phyloP scores from a whole-genome alignment of 75 land plant genomes.

The Cupressus sempervirens region DNA sequence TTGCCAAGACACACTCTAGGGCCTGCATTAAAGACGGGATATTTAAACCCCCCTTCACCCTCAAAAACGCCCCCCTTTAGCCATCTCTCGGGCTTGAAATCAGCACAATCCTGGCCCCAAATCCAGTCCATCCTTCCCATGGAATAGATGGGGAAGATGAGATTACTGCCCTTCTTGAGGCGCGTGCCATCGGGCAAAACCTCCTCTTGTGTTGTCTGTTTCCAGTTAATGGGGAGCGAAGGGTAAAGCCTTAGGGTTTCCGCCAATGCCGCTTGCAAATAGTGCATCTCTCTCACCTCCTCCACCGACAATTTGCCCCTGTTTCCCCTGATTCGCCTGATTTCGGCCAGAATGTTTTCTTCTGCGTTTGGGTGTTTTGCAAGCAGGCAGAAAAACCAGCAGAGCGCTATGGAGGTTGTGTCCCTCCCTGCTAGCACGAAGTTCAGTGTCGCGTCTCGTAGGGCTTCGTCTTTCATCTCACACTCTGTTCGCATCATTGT shows the following conservation, averaged over 20 bases:
- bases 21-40: conserved; percentile 72
- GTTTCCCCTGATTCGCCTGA: background rate
- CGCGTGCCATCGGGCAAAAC: conserved; percentile 61
- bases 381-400: conserved; percentile 40
- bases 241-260: conserved; percentile 6
- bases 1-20: conserved; percentile 79
- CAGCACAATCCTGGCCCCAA: conserved; percentile 73
- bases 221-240: background rate
- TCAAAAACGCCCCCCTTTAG: conserved; percentile 41
- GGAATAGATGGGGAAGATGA: conserved; percentile 46
- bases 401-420: conserved; percentile 25
- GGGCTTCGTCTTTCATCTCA: conserved; percentile 13
- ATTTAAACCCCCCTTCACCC: conserved; percentile 59
- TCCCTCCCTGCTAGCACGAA: conserved; percentile 39
- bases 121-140: conserved; percentile 82
- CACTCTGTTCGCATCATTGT: background rate
- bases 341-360: conserved; percentile 16
- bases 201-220: background rate
- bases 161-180: conserved; percentile 47
- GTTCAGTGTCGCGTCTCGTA: conserved; percentile 25
- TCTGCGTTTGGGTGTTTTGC: conserved; percentile 21
- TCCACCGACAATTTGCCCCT: background rate
- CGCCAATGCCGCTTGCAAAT: conserved; percentile 1
- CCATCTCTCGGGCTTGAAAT: conserved; percentile 81
- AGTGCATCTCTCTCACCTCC: background rate